phyloP scores from a whole-genome alignment of 139 green algal species.

The Trebouxia sp. region DNA sequence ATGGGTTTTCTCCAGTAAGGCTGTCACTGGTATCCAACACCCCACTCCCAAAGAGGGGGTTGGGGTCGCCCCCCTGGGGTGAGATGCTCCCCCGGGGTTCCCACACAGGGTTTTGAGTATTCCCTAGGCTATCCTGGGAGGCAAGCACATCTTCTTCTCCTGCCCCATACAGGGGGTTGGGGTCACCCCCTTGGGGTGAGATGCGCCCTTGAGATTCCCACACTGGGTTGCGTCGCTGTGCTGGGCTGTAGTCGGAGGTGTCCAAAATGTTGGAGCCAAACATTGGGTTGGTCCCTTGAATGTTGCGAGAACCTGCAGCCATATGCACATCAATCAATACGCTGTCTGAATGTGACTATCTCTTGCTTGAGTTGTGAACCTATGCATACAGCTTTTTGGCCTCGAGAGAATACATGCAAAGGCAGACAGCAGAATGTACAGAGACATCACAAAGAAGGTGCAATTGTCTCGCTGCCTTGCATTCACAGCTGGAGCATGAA shows the following conservation, averaged over 20 bases:
- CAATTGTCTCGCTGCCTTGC: too few relatives aligned
- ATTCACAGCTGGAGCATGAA: too few relatives aligned
- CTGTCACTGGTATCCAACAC: slow-evolving; percentile 20
- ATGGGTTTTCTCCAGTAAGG: neutral
- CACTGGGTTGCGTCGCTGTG: neutral
- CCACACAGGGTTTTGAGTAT: slow-evolving; percentile 1
- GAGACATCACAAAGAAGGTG: neutral
- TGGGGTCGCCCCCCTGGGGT: neutral
- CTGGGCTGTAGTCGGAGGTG: slow-evolving; percentile 1
- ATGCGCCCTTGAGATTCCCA: slow-evolving; percentile 5
- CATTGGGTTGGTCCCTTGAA: neutral
- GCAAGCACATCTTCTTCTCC: neutral
- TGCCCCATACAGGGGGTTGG: slow-evolving; percentile 24
- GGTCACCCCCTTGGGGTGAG: slow-evolving; percentile 2
- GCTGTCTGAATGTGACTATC: neutral
- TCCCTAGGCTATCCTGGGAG: slow-evolving; percentile 1
- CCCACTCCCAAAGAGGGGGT: slow-evolving; percentile 17
- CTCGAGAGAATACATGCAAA: neutral
- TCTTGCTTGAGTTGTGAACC: too few relatives aligned
- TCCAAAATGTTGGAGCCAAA: slow-evolving; percentile 22
- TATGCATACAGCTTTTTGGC: too few relatives aligned
- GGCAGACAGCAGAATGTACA: neutral
- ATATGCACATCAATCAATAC: neutral
- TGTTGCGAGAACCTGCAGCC: neutral
- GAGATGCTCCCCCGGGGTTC: neutral